phyloP scores from a whole-genome alignment of 371 early-diverging fungal species.

The Rhizopus delemar region DNA sequence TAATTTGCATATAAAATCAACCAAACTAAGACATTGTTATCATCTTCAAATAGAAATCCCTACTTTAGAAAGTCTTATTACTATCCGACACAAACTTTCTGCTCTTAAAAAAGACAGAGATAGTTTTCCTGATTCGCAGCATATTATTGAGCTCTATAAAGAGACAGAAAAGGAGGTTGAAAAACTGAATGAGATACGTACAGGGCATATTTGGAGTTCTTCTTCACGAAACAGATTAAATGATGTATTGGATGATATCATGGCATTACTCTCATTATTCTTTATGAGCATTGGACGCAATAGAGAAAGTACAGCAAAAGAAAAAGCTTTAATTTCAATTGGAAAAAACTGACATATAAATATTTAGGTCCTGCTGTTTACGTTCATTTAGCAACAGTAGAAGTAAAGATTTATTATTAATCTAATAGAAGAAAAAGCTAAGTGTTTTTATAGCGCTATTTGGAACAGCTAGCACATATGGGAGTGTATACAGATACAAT shows the following conservation, averaged over 20 bases:
- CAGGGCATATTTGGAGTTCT: conserved; percentile 40
- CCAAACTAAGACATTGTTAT: neutral
- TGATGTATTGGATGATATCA: conserved; percentile 77
- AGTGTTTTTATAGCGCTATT: conserved; percentile 58
- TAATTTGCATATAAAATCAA: neutral
- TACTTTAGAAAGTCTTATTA: conserved; percentile 65
- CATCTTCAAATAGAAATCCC: conserved; percentile 52
- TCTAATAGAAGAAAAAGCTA: neutral
- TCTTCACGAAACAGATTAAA: conserved; percentile 64
- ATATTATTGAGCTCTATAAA: conserved; percentile 62
- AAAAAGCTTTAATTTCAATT: too few relatives aligned
- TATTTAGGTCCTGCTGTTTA: conserved; percentile 69
- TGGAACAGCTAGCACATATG: conserved; percentile 68
- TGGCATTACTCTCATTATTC: conserved; percentile 76
- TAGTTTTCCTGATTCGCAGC: conserved; percentile 58
- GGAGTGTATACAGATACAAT: conserved; percentile 70
- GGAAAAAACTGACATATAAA: too few relatives aligned
- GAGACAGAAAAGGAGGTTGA: conserved; percentile 64
- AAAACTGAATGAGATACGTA: conserved; percentile 51
- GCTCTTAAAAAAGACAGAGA: conserved; percentile 75
- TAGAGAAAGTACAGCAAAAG: conserved; percentile 55
- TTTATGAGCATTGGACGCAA: conserved; percentile 80
- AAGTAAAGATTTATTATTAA: conserved; percentile 49
- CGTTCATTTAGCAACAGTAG: conserved; percentile 75
- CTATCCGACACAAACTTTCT: conserved; percentile 70